Base-by-base conservation (phyloP, 257 asterid species). In the Ligustrum vulgare region DNA sequence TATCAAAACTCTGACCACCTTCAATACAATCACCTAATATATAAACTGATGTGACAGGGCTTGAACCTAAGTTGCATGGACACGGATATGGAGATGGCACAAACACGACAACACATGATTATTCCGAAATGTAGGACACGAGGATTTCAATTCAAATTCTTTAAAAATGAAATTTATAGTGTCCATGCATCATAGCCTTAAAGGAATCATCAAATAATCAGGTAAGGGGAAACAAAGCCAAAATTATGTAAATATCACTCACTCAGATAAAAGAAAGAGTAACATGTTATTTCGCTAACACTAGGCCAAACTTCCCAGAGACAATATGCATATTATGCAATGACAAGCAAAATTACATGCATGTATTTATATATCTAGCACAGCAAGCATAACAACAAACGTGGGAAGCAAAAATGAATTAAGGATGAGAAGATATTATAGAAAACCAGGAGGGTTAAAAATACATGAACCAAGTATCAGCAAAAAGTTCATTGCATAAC, bases 401-500 rank as follows among this genome's bases (percentile, higher is more conserved):
- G 16, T 60, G 71, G 22, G 70, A 62, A 65, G 20, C 18, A 70
- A 66, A 23, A 20, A 68, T 35, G 74, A 49, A 33, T 18, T 18
- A 49, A 69, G 23, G 67, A 69, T 67, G 70, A 60, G 36, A 65
- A 60, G 7, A 60, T 60, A 60, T 23, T 10, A 25, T 23, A 9
- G 15, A 25, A 60, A 25, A 25, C 25, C 18, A 10, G 32, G 35
- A 60, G 3, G 67, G 15, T 8, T 60, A 12, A 28, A 8, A 8
- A 58, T 58, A 58, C 0, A 2, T 20, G 66, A 58, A 58, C 15
- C 66, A 58, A 20, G 9, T 58, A 45, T 34, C 18, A 64, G 13
- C 65, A 73, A 18, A 54, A 18, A 70, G 64, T 23, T 56, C 68
- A 47, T 45, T 13, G 77, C 62, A 78, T 69, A 78, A 94, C 99